Conservation (phyloP, 805 yeast species). For the Priceomyces castillae region DNA sequence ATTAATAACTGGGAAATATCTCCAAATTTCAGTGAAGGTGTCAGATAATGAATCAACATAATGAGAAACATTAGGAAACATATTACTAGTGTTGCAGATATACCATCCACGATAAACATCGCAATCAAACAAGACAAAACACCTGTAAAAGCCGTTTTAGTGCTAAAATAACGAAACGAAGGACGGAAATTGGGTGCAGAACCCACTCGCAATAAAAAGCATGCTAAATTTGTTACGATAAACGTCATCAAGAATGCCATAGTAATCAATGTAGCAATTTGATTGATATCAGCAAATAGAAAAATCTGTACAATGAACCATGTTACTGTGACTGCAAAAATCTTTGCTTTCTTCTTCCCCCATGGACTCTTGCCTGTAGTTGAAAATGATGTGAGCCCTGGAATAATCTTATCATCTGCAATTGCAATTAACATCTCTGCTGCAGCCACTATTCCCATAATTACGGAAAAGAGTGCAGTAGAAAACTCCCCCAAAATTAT, state of each 20-base stretch:
- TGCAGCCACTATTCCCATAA: conserved; percentile 95
- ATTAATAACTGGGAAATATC: conserved; percentile 95
- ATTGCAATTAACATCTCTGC: conserved; percentile 89
- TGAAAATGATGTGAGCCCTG: conserved; percentile 61
- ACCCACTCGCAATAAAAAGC: conserved; percentile 81
- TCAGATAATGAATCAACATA: conserved; percentile 76
- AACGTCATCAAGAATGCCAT: conserved; percentile 98
- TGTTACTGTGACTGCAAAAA: conserved; percentile 65
- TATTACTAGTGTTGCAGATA: conserved; percentile 77
- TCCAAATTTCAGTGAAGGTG: conserved; percentile 98
- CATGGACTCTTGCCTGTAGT: conserved; percentile 39
- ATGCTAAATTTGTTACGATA: conserved; percentile 89
- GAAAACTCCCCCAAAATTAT: conserved; percentile 88
- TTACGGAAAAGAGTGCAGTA: conserved; percentile 86
- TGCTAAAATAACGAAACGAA: conserved; percentile 81
- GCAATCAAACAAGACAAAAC: conserved; percentile 68
- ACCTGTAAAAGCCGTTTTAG: conserved; percentile 79
- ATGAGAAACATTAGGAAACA: conserved; percentile 64
- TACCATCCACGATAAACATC: conserved; percentile 92
- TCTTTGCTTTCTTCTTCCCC: conserved; percentile 52
- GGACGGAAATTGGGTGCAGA: conserved; percentile 99
- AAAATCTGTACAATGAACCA: conserved; percentile 84
- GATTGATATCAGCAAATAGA: conserved; percentile 85
- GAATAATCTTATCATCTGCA: conserved; percentile 84
- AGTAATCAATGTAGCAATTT: conserved; percentile 91